Evolutionary conservation across 1,284 basidiomycete genomes (phyloP).

Genomic region (Malassezia slooffiae): DNA sequence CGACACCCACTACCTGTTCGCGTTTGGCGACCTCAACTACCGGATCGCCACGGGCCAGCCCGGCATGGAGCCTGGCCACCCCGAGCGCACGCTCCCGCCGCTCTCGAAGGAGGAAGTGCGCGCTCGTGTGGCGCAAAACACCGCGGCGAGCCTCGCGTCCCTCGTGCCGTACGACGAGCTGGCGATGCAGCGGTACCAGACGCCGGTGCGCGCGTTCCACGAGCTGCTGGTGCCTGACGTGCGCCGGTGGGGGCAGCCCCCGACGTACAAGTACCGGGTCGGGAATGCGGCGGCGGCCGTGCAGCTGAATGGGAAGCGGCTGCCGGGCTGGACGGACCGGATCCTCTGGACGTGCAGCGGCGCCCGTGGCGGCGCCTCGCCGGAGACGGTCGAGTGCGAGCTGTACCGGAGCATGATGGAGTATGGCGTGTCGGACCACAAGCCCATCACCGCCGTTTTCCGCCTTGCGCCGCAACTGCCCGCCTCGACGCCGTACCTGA

Average conservation of each 20-base stretch:
- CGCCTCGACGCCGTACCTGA: conserved; percentile 15
- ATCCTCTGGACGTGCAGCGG: conserved; percentile 60
- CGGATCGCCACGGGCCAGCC: conserved; percentile 21
- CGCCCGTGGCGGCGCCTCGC: conserved; percentile 53
- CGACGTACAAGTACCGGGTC: conserved; percentile 44
- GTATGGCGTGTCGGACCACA: conserved; percentile 43
- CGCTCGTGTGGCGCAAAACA: conserved; percentile 1
- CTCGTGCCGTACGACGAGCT: conserved; percentile 40
- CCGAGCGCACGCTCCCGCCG: neutral
- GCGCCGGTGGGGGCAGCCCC: conserved; percentile 20
- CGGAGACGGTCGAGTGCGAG: conserved; percentile 32
- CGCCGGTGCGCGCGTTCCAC: conserved; percentile 30
- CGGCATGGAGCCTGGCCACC: neutral
- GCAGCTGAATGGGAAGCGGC: conserved; percentile 62
- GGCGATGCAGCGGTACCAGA: conserved; percentile 16
- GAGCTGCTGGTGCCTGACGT: conserved; percentile 32
- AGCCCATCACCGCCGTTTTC: conserved; percentile 44
- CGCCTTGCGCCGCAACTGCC: conserved; percentile 49
- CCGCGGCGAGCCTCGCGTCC: conserved; percentile 13
- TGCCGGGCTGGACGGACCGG: conserved; percentile 89
- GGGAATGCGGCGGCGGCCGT: conserved; percentile 57
- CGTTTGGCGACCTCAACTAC: conserved; percentile 47
- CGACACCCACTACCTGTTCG: conserved; percentile 44
- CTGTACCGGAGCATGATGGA: conserved; percentile 43
- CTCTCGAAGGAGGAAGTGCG: conserved; percentile 2